Evolutionary conservation across 2,329 filamentous ascomycete species (phyloP), one percentile per base, ranked within the genome.

Genomic region (Eutypa lata): DNA sequence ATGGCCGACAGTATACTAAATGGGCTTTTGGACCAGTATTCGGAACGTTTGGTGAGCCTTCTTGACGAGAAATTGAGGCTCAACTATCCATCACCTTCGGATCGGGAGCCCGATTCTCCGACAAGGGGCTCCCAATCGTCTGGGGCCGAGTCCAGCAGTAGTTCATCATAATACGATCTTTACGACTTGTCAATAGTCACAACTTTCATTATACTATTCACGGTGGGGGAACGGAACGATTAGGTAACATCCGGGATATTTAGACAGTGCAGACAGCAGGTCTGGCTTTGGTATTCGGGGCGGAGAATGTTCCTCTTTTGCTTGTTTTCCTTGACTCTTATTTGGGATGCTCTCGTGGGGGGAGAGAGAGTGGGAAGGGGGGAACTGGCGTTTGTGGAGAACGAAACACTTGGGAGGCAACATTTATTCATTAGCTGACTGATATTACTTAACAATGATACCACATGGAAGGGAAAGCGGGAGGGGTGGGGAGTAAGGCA

Each of bases 1-100:
- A 75, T 84, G 66, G 82, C 78, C 57, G 83, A 86, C 62, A 79
- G 77, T 18, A 74, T 82, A 47, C 71, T 88, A 33, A 81, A 77
- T 40, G 86, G 84, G 48, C 71, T 91, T 44, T 73, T 92, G 7
- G 89, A 91, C 59, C 83, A 90, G 69, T 91, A 91, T 63, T 89
- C 87, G 2, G 87, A 90, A 63, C 79, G 84, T 54, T 73, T 92
- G 47, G 83, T 90, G 6, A 82, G 77, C 45, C 77, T 91, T 69
- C 76, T 92, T 44, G 88, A 91, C 58, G 85, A 90, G 68, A 89
- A 88, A 67, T 76, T 91, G 48, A 73, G 78, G 46, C 69, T 84
- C 33, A 76, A 65, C 10, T 72, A 61, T 65, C 71, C 58, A 55
- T 55, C 61, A 7, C 53, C 54, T 14, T 57, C 51, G 6, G 61